Conservation (phyloP, 768 basidiomycete species). For the Termitomyces heimii region DNA sequence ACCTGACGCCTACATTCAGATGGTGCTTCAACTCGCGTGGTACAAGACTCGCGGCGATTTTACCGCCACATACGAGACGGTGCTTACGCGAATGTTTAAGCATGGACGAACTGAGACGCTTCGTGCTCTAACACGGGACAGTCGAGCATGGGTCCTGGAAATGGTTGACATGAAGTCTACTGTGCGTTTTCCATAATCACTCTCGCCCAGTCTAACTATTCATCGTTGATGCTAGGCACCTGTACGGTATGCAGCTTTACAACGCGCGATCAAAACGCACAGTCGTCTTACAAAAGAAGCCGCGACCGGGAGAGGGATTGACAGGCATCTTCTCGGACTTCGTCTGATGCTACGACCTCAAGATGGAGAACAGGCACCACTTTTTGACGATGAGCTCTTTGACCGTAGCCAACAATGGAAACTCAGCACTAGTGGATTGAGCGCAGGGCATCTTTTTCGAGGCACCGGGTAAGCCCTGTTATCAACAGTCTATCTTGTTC, state of each 20-base stretch:
- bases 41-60: slow-evolving; percentile 70
- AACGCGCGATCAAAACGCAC: slow-evolving; percentile 66
- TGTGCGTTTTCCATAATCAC: slow-evolving; percentile 27
- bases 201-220: not conserved
- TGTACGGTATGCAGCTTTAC: slow-evolving; percentile 44
- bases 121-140: slow-evolving; percentile 66
- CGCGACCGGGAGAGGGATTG: slow-evolving; percentile 77
- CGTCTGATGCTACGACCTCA: slow-evolving; percentile 52
- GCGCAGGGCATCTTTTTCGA: slow-evolving; percentile 78
- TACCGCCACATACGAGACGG: slow-evolving; percentile 92
- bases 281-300: slow-evolving; percentile 69
- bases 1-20: slow-evolving; percentile 87
- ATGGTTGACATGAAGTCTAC: slow-evolving; percentile 53
- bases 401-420: slow-evolving; percentile 76
- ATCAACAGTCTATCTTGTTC: not conserved
- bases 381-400: slow-evolving; percentile 81
- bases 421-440: slow-evolving; percentile 84
- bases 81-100: slow-evolving; percentile 79
- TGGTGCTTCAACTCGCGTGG: slow-evolving; percentile 90
- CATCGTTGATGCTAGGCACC: slow-evolving; percentile 19
- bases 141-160: slow-evolving; percentile 68
- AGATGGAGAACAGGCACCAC: slow-evolving; percentile 46
- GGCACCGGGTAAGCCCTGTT: slow-evolving; percentile 65
- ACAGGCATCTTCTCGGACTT: slow-evolving; percentile 88
- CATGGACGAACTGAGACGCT: slow-evolving; percentile 90